Base-by-base conservation (phyloP, 352 stramenopile species). In the Phytophthora megakarya region DNA sequence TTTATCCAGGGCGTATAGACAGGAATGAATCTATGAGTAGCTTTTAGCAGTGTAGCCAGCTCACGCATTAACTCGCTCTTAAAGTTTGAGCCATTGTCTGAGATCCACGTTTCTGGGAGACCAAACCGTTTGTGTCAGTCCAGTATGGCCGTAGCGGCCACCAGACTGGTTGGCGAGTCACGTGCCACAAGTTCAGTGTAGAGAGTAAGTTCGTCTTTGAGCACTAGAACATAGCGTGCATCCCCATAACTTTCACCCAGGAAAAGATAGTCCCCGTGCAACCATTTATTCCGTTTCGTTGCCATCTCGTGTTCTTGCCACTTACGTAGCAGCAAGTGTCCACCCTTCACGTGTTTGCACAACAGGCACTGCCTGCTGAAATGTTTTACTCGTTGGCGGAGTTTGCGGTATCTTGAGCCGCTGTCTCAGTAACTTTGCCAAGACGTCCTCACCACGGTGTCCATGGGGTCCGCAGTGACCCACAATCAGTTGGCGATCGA, bases 121-220 rank as follows among this genome's bases (percentile, higher is more conserved):
- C 56, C 56, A 33, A 64, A 68, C 3, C 52, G 28, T 26, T 72
- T 72, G 10, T 43, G 15, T 48, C 56, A 67, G 40, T 67, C 52
- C 4, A 63, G 28, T 10, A 70, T 26, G 3, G 43, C 45, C 10
- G 23, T 37, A n/a, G 39, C 26, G 5, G 26, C 52, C 54, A 42
- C 45, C 12, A 40, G 15, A 39, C 47, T 52, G 6, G 46, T 65
- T n/a, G 35, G 28, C n/a, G 52, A 42, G 18, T 70, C 52, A 22
- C 37, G 55, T 1, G 53, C 43, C 6, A 59, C 35, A 0, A 69
- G 15, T 37, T 64, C 52, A 16, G 19, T 52, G 30, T 54, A 64
- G 19, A 58, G 52, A 5, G 39, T 59, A 1, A 64, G 26, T 5
- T 43, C 43, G 25, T 70, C 43, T 15, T 62, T 70, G 1, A 70